Evolutionary conservation across 352 stramenopile species (phyloP).

Genomic region (Phytophthora litchii): DNA sequence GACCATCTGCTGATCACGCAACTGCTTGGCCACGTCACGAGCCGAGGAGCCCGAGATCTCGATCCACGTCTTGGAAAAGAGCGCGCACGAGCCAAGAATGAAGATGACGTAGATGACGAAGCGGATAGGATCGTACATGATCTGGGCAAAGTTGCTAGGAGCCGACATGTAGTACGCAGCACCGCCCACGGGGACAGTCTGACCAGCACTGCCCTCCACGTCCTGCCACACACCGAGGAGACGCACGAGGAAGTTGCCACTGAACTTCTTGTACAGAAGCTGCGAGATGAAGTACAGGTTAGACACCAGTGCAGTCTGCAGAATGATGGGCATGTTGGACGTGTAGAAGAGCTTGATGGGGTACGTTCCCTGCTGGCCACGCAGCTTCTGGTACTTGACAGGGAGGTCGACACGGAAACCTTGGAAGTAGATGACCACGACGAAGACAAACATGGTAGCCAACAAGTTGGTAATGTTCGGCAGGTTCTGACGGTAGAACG

Average conservation of each 20-base stretch:
- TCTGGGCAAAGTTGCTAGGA: constrained; percentile 94
- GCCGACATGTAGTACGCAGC: constrained; percentile 99
- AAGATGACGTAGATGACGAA: constrained; percentile 99
- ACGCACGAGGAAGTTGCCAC: constrained; percentile 97
- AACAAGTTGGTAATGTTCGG: constrained; percentile 99
- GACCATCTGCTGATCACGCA: constrained; percentile 99
- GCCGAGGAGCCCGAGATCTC: constrained; percentile 98
- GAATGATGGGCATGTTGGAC: constrained; percentile 99
- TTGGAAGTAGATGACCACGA: constrained; percentile 99
- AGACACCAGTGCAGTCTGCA: constrained; percentile 98
- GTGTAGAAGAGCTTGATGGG: constrained; percentile 99
- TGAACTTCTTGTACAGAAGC: constrained; percentile 99
- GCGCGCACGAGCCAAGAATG: constrained; percentile 97
- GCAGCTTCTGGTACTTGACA: constrained; percentile 99
- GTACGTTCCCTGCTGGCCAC: constrained; percentile 98
- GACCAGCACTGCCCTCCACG: constrained; percentile 92
- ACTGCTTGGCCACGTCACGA: constrained; percentile 98
- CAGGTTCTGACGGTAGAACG: constrained; percentile 99
- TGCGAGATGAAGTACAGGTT: constrained; percentile 99
- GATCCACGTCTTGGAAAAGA: constrained; percentile 99
- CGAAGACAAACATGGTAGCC: constrained; percentile 98
- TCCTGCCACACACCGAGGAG: constrained; percentile 98
- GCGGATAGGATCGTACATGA: constrained; percentile 98
- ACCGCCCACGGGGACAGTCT: constrained; percentile 96
- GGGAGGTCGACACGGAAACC: constrained; percentile 93